A percentile compares a stretch with the other conserved stretches of the same genome.
Evolutionary conservation across 75 land plant species (phyloP).

Genomic region (Picea glauca): DNA sequence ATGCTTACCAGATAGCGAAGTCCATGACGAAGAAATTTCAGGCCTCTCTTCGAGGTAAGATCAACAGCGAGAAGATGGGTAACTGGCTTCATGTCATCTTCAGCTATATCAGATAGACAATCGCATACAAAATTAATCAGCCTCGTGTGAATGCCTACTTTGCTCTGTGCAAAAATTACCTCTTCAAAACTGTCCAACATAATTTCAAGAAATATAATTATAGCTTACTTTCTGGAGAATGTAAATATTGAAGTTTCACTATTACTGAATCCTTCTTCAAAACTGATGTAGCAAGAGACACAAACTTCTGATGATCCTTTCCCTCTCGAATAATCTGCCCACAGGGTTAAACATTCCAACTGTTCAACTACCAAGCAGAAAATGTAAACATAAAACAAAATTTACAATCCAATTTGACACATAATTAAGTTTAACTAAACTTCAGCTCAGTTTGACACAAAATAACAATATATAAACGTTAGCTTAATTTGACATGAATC

Average conservation of each 20-base stretch:
- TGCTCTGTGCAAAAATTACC: not conserved
- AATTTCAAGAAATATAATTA: not conserved
- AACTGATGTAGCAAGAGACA: conserved; percentile 52
- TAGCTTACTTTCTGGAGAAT: conserved; percentile 82
- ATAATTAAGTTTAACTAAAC: no score
- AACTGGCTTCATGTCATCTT: conserved; percentile 90
- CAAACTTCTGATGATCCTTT: conserved; percentile 56
- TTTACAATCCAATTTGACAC: not conserved
- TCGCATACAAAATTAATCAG: conserved; percentile 6
- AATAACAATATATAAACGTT: not conserved
- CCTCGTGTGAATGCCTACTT: not conserved
- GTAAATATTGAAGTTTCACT: conserved; percentile 61
- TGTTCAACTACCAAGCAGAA: conserved; percentile 7
- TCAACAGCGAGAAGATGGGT: conserved; percentile 88
- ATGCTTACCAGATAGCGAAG: conserved; percentile 64
- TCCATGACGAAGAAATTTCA: conserved; percentile 76
- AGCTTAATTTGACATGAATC: not conserved
- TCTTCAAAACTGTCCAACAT: not conserved
- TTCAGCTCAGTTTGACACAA: not conserved
- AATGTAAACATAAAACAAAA: not conserved
- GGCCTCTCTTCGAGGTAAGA: conserved; percentile 55
- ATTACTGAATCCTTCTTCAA: conserved; percentile 41
- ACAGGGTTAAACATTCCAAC: not conserved
- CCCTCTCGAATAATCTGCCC: conserved; percentile 58
- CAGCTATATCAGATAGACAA: conserved; percentile 41